phyloP scores from a whole-genome alignment of 371 early-diverging fungal species.

The Syncephalastrum monosporum region DNA sequence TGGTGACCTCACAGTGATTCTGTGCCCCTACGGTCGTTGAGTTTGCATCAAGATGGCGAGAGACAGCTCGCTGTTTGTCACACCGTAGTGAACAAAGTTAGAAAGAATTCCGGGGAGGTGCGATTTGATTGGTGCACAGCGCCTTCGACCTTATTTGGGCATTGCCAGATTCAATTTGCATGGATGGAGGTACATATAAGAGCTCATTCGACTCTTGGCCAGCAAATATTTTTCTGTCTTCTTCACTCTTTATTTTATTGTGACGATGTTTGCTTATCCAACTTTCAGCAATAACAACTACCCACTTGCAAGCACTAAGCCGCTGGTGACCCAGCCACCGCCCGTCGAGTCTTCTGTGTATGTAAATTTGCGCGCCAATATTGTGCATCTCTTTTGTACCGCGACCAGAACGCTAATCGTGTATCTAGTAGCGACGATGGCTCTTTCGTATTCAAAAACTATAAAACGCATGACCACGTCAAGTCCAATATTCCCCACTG shows the following conservation, averaged over 20 bases:
- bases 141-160: conserved; percentile 2
- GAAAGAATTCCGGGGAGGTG: conserved; percentile 6
- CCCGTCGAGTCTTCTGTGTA: conserved; percentile 14
- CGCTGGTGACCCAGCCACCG: conserved; percentile 1
- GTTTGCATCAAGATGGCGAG: too few relatives aligned
- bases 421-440: conserved; percentile 11
- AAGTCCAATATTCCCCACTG: conserved; percentile 21
- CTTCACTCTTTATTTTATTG: conserved; percentile 1
- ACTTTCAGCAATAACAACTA: conserved; percentile 12
- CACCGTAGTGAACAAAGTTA: too few relatives aligned
- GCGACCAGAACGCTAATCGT: neutral
- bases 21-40: too few relatives aligned
- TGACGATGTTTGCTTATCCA: conserved; percentile 18
- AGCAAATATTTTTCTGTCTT: conserved; percentile 2
- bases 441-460: conserved; percentile 4
- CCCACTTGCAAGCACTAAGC: conserved; percentile 13
- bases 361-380: neutral
- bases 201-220: neutral
- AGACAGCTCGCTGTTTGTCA: too few relatives aligned
- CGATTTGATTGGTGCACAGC: conserved; percentile 9
- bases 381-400: neutral
- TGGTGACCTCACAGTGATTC: too few relatives aligned
- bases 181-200: conserved; percentile 6
- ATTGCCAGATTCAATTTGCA: conserved; percentile 1
- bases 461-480: conserved; percentile 12